These are phyloP conservation scores for Neonectria neomacrospora DNA, from an alignment of 2,329 filamentous ascomycete genomes.

Conservation along the genomic window DNA sequence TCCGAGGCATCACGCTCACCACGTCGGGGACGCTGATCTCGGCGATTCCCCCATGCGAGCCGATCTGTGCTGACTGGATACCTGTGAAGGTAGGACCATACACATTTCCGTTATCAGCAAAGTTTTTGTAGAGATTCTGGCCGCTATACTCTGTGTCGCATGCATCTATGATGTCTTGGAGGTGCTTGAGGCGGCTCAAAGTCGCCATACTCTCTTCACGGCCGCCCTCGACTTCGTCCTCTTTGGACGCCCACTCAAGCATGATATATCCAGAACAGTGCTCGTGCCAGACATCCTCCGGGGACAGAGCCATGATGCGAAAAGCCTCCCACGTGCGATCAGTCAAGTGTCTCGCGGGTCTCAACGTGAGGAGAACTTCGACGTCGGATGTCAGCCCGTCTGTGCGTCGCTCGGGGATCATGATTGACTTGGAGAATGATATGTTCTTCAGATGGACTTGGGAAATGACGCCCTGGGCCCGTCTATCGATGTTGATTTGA, in stretches of 20 bases:
- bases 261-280: conserved; percentile 26
- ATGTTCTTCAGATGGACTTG: conserved; percentile 25
- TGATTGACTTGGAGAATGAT: conserved; percentile 29
- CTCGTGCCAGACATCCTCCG: conserved; percentile 24
- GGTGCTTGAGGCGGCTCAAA: conserved; percentile 10
- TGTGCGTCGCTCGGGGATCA: conserved; percentile 27
- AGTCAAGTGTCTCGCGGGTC: conserved; percentile 10
- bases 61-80: conserved; percentile 25
- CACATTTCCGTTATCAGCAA: conserved; percentile 25
- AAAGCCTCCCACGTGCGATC: conserved; percentile 29
- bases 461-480: conserved; percentile 19
- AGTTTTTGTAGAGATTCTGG: conserved; percentile 20
- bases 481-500: conserved; percentile 26
- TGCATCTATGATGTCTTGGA: conserved; percentile 22
- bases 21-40: conserved; percentile 27
- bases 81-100: conserved; percentile 26
- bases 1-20: conserved; percentile 35
- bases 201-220: conserved; percentile 20
- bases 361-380: conserved; percentile 27
- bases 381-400: conserved; percentile 26
- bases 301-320: conserved; percentile 25
- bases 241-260: conserved; percentile 16
- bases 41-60: conserved; percentile 3
- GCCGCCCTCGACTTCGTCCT: conserved; percentile 25
- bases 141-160: conserved; percentile 12